A percentile compares a stretch with the other conserved stretches of the same genome.
phyloP scores from a whole-genome alignment of 176 grass and related monocot genomes.

The Aegilops tauschii region DNA sequence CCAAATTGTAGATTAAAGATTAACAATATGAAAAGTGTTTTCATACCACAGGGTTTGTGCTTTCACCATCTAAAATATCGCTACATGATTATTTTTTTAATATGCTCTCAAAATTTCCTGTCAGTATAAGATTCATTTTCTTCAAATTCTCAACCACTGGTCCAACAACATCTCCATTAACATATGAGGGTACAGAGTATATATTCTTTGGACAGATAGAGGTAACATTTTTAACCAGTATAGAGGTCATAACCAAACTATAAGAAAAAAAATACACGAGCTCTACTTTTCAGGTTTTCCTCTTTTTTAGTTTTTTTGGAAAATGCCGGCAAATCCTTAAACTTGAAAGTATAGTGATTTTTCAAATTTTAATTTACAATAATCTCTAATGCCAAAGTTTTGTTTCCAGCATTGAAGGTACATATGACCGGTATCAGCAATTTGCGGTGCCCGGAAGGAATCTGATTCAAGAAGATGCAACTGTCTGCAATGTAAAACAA shows the following conservation, averaged over 20 bases:
- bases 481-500: constrained; percentile 36
- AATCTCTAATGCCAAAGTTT: not conserved
- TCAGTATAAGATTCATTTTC: not conserved
- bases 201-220: not conserved
- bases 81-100: not conserved
- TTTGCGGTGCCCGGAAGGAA: constrained; percentile 21
- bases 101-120: not conserved
- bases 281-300: not conserved
- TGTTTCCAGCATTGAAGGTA: constrained; percentile 51
- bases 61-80: not conserved
- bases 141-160: not conserved
- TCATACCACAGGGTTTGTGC: not conserved
- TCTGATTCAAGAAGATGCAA: constrained; percentile 7
- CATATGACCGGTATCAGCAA: constrained; percentile 45
- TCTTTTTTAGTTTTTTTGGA: not conserved
- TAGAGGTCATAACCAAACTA: not conserved
- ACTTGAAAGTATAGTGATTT: not conserved
- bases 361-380: not conserved
- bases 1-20: not conserved
- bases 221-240: not conserved
- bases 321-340: not conserved
- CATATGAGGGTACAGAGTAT: not conserved
- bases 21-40: not conserved
- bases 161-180: not conserved
- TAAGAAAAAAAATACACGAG: not conserved